phyloP scores from a whole-genome alignment of 2,329 filamentous ascomycete genomes.

The Aureobasidium mangrovei region DNA sequence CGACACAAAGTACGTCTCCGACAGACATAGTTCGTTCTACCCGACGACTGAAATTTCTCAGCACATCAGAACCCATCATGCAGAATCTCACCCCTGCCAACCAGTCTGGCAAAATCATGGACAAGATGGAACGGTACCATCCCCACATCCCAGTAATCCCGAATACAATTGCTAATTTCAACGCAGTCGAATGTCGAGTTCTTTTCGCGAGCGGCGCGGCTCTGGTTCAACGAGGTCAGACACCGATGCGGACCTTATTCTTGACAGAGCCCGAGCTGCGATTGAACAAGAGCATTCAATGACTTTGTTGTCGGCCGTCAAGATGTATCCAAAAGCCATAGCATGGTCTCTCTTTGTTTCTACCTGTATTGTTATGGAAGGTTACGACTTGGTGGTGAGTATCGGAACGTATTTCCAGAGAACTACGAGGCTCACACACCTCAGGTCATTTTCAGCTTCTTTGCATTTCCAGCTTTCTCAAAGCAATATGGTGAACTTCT shows the following conservation, averaged over 20 bases:
- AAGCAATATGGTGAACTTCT: conserved; percentile 32
- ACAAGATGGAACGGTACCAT: conserved; percentile 2
- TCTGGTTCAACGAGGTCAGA: conserved; percentile 19
- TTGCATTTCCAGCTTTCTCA: conserved; percentile 26
- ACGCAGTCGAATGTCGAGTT: conserved; percentile 4
- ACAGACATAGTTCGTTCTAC: neutral
- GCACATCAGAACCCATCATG: conserved; percentile 1
- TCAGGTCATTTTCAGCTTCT: conserved; percentile 24
- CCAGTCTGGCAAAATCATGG: neutral
- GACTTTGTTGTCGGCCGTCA: conserved; percentile 54
- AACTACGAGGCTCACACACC: neutral
- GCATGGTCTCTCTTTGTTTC: conserved; percentile 26
- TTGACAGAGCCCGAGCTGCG: conserved; percentile 25
- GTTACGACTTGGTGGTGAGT: conserved; percentile 24
- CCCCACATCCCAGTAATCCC: neutral
- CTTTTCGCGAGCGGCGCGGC: neutral
- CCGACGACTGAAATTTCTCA: neutral
- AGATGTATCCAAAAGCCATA: conserved; percentile 48
- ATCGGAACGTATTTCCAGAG: neutral
- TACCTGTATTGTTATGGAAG: conserved; percentile 28
- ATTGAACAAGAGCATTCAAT: conserved; percentile 35
- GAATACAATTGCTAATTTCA: neutral
- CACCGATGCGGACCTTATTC: conserved; percentile 24
- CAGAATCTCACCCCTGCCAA: neutral
- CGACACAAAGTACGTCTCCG: neutral